These are phyloP conservation scores for Chlorociboria aeruginascens DNA, from an alignment of 495 filamentous ascomycete genomes.

Conservation along the genomic window DNA sequence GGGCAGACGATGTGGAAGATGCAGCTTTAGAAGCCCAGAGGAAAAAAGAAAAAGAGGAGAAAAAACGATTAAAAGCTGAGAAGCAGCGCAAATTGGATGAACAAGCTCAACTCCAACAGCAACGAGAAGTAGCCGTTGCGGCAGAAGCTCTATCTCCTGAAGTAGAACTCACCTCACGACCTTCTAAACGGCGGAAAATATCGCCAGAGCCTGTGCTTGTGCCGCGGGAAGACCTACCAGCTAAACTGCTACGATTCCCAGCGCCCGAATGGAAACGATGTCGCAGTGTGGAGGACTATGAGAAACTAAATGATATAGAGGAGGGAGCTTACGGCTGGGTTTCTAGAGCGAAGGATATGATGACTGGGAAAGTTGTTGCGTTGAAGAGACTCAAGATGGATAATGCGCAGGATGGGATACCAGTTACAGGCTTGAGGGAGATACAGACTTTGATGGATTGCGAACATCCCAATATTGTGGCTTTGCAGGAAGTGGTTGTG, in stretches of 20 bases:
- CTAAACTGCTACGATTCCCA: slow-evolving; percentile 56
- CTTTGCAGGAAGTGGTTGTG: slow-evolving; percentile 75
- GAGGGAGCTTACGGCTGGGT: slow-evolving; percentile 96
- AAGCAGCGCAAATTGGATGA: slow-evolving; percentile 63
- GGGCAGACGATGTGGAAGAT: slow-evolving; percentile 74
- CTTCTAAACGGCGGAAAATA: slow-evolving; percentile 44
- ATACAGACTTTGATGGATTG: slow-evolving; percentile 48
- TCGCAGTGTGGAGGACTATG: slow-evolving; percentile 78
- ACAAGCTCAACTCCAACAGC: slow-evolving; percentile 20
- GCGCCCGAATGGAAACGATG: slow-evolving; percentile 58
- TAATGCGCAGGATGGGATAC: slow-evolving; percentile 69
- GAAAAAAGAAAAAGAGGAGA: slow-evolving; percentile 82
- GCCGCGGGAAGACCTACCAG: slow-evolving; percentile 21
- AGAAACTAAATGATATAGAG: slow-evolving; percentile 90
- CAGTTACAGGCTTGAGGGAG: slow-evolving; percentile 85
- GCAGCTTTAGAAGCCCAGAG: slow-evolving; percentile 56
- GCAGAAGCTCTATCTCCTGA: slow-evolving; percentile 21
- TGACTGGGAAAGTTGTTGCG: slow-evolving; percentile 79
- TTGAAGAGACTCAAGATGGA: slow-evolving; percentile 94
- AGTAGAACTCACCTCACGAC: slow-evolving; percentile 27
- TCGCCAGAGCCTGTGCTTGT: slow-evolving; percentile 8
- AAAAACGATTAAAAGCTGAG: slow-evolving; percentile 73
- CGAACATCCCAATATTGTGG: slow-evolving; percentile 64
- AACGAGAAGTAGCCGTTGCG: slow-evolving; percentile 27
- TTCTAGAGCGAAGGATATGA: slow-evolving; percentile 66